phyloP scores from a whole-genome alignment of 2,329 filamentous ascomycete species.

The Purpureocillium takamizusanense region DNA sequence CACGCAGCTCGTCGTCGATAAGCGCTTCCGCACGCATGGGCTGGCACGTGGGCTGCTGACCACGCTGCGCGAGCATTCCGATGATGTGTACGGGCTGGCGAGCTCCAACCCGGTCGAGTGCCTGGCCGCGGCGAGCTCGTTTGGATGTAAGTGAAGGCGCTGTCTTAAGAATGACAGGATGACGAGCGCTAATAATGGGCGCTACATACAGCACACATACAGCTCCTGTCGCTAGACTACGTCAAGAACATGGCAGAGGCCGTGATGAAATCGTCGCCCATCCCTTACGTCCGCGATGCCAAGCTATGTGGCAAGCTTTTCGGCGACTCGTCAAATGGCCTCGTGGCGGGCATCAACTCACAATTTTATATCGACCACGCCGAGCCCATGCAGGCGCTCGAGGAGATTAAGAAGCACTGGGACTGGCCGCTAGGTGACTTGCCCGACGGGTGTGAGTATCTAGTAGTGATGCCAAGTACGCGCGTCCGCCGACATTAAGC shows the following conservation, averaged over 20 bases:
- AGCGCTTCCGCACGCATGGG: slow-evolving; percentile 23
- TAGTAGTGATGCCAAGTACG: slow-evolving; percentile 4
- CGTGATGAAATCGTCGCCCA: slow-evolving; percentile 24
- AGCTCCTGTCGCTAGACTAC: slow-evolving; percentile 14
- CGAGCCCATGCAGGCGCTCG: slow-evolving; percentile 18
- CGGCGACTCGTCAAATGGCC: slow-evolving; percentile 15
- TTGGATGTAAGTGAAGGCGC: slow-evolving; percentile 12
- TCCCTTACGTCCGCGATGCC: slow-evolving; percentile 27
- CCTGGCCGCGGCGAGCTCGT: slow-evolving; percentile 20
- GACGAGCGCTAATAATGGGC: too few species aligned
- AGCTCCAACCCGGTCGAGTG: slow-evolving; percentile 28
- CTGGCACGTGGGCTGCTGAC: slow-evolving; percentile 14
- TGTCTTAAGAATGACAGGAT: too few species aligned
- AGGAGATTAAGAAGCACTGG: slow-evolving; percentile 3
- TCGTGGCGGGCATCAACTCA: slow-evolving; percentile 23
- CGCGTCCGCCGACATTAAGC: too few species aligned
- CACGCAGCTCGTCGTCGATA: slow-evolving; percentile 29
- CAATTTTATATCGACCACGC: slow-evolving; percentile 27
- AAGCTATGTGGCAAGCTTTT: slow-evolving; percentile 26
- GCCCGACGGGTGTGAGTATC: slow-evolving; percentile 12
- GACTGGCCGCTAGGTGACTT: slow-evolving; percentile 12
- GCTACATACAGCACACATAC: background rate
- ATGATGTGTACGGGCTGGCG: slow-evolving; percentile 26
- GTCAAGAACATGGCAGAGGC: slow-evolving; percentile 17
- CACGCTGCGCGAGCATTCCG: background rate